Percentiles rank a stretch among this genome's conserved stretches.
Evolutionary conservation across 345 rosid species (phyloP).

Genomic region (Adansonia digitata): DNA sequence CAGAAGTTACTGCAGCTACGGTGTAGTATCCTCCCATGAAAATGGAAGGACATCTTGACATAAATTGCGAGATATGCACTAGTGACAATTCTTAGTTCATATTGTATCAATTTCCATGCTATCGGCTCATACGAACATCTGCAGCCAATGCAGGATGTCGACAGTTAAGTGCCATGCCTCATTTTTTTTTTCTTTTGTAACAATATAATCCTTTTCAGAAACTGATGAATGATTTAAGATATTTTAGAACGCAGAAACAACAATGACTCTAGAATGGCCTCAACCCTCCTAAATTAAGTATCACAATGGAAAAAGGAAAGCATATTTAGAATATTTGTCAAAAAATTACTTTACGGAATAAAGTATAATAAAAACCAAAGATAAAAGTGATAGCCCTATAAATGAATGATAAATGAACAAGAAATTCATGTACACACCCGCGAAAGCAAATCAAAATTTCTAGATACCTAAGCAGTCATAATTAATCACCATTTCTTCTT

Average conservation of each 20-base stretch:
- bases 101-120: not conserved
- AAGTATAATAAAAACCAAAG: not conserved
- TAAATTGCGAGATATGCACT: not conserved
- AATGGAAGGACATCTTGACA: not conserved
- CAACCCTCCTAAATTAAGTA: not conserved
- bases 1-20: not conserved
- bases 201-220: not conserved
- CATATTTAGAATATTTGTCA: not conserved
- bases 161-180: not conserved
- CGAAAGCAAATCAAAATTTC: not conserved
- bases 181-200: not conserved
- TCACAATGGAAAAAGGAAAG: not conserved
- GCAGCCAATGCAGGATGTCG: not conserved
- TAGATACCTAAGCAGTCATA: not conserved
- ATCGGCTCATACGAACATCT: not conserved
- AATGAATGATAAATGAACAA: not conserved
- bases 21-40: not conserved
- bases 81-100: not conserved
- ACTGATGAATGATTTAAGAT: not conserved
- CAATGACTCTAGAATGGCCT: not conserved
- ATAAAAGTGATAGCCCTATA: not conserved
- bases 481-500: conserved; percentile 2
- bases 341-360: not conserved
- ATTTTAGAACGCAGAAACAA: not conserved
- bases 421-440: not conserved